A percentile compares a stretch with the other conserved stretches of the same genome.
phyloP scores from a whole-genome alignment of 441 rosid species.

The Oxalis stricta region DNA sequence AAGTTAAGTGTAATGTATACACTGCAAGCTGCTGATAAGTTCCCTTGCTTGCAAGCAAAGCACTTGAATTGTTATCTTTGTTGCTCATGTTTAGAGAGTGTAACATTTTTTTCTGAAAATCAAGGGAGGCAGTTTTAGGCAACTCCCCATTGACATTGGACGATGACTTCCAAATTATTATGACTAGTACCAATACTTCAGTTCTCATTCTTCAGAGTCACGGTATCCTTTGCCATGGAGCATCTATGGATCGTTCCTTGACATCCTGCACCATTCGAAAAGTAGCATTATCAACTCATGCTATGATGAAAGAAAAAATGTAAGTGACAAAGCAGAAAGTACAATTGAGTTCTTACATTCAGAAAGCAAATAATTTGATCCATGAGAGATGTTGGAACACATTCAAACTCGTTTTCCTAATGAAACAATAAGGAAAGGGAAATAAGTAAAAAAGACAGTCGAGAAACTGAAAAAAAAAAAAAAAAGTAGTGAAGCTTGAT shows the following conservation, averaged over 20 bases:
- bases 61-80: conserved; percentile 30
- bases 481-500: not conserved
- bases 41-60: conserved; percentile 31
- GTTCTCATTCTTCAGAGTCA: conserved; percentile 72
- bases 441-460: not conserved
- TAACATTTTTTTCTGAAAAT: conserved; percentile 84
- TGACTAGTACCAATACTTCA: conserved; percentile 34
- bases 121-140: conserved; percentile 25
- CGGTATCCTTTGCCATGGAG: conserved; percentile 83
- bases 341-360: conserved; percentile 38
- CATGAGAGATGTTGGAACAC: conserved; percentile 89
- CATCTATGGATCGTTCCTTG: conserved; percentile 82
- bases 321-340: conserved; percentile 4
- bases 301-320: not conserved
- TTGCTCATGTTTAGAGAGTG: conserved; percentile 55
- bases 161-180: conserved; percentile 9
- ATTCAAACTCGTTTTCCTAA: conserved; percentile 86
- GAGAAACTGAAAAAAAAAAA: conserved; percentile 6
- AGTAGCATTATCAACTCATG: conserved; percentile 13
- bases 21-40: conserved; percentile 48
- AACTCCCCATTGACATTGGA: conserved; percentile 19
- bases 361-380: conserved; percentile 76
- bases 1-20: conserved; percentile 22
- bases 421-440: conserved; percentile 5
- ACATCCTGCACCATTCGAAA: conserved; percentile 47